Conservation (phyloP, 768 basidiomycete species). For the Boletus rubropictus region DNA sequence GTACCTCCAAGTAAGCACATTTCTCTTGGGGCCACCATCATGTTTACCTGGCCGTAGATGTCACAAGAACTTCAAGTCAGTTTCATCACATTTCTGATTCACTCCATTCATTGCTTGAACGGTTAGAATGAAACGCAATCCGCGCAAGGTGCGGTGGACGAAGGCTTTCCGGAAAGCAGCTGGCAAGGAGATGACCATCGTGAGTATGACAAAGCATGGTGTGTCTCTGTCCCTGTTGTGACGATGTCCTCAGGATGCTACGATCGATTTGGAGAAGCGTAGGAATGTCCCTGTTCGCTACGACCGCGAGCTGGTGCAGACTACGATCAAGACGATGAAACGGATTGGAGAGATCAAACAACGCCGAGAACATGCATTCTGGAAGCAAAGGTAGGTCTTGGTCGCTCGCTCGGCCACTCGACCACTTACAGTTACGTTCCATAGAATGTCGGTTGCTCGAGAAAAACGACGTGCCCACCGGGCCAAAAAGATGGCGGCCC, state of each 20-base stretch:
- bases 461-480: slow-evolving; percentile 75
- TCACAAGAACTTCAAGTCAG: slow-evolving; percentile 98
- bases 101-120: slow-evolving; percentile 1
- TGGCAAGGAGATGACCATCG: slow-evolving; percentile 99
- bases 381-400: slow-evolving; percentile 74
- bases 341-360: slow-evolving; percentile 88
- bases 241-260: slow-evolving; percentile 70
- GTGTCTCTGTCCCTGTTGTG: background rate
- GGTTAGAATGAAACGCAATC: slow-evolving; percentile 95
- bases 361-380: slow-evolving; percentile 90
- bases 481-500: slow-evolving; percentile 54
- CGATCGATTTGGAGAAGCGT: slow-evolving; percentile 98
- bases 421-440: background rate
- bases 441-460: slow-evolving; percentile 78
- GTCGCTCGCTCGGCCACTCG: background rate
- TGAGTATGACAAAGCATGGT: slow-evolving; percentile 35
- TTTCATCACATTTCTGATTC: background rate
- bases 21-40: background rate
- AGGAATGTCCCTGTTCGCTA: slow-evolving; percentile 96
- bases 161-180: slow-evolving; percentile 98
- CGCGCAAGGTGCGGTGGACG: slow-evolving; percentile 98
- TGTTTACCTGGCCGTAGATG: slow-evolving; percentile 51
- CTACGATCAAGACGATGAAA: slow-evolving; percentile 95
- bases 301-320: slow-evolving; percentile 87
- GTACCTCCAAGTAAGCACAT: slow-evolving; percentile 81